Percentiles rank a stretch among this genome's conserved stretches.
Evolutionary conservation across 2,329 filamentous ascomycete species (phyloP).

Genomic region (Laburnicola sp.): DNA sequence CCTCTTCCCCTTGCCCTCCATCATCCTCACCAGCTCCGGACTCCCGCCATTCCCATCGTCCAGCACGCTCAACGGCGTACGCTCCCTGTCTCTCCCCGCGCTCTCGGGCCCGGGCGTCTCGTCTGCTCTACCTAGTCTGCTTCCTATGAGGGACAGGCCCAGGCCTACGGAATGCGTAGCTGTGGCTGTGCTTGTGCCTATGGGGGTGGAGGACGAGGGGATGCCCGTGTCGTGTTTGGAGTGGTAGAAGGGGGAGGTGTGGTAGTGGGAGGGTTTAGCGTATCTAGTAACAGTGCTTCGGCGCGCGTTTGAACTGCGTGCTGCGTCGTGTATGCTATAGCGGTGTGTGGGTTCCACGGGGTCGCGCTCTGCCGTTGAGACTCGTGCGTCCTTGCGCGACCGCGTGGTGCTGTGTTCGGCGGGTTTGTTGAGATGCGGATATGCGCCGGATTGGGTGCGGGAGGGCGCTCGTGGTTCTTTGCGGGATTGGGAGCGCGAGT

Average conservation of each 20-base stretch:
- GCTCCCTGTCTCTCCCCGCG: slow-evolving; percentile 15
- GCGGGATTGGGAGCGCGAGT: slow-evolving; percentile 28
- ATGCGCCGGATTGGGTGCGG: slow-evolving; percentile 35
- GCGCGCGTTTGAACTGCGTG: slow-evolving; percentile 14
- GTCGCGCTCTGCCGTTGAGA: too few relatives aligned
- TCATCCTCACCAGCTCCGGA: slow-evolving; percentile 16
- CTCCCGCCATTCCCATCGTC: slow-evolving; percentile 16
- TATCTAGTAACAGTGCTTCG: slow-evolving; percentile 9
- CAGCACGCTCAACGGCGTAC: slow-evolving; percentile 21
- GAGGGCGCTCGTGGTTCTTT: slow-evolving; percentile 26
- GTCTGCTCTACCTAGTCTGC: background rate
- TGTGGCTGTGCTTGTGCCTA: too few relatives aligned
- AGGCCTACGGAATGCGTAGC: slow-evolving; percentile 8
- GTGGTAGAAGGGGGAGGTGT: slow-evolving; percentile 7
- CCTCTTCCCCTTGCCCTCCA: slow-evolving; percentile 20
- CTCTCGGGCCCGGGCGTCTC: slow-evolving; percentile 13
- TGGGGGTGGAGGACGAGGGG: slow-evolving; percentile 1
- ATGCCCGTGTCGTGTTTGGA: slow-evolving; percentile 6
- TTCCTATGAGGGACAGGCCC: slow-evolving; percentile 16
- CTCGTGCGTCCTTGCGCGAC: too few relatives aligned
- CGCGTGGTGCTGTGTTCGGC: background rate
- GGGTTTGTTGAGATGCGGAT: slow-evolving; percentile 31
- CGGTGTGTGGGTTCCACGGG: too few relatives aligned
- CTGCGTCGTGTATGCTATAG: too few relatives aligned
- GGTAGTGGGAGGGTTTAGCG: slow-evolving; percentile 11